Base-by-base conservation (phyloP, 108 stramenopile species). In the Cyclostephanos invisitatus region DNA sequence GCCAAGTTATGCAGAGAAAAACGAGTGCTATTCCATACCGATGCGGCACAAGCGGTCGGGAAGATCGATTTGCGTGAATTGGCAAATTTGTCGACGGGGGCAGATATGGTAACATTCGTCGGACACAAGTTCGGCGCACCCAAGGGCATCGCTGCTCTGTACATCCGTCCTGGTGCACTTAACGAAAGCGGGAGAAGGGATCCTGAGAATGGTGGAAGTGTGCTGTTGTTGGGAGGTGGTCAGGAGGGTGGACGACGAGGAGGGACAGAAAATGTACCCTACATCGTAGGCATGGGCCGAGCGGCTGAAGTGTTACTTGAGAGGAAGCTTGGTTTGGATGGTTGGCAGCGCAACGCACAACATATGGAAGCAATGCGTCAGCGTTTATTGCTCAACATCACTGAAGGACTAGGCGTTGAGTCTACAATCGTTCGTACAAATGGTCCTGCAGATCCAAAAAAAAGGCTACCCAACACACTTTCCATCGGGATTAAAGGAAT, bases 81-180 rank as follows among this genome's bases (percentile, higher is more conserved):
- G 40, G 74, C 75, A 6, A 84, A 84, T 53, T 58, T 64, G 8
- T 77, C 75, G 40, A n/a, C 59, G 21, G 77, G 86, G 35, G 92
- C 91, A 47, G 97, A 99, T 70, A 91, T 97, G 93, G 74, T 99
- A 7, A 96, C 96, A 9, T 53, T 99, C 28, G 98, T 98, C 10
- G 98, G 98, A 22, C 98, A 99, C 83, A 99, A 98, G 78, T 88
- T 97, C 62, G 98, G 98, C 25, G 98, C 96, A 11, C 97, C 98
- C 46, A 98, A 98, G 70, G 98, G 98, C 7, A 83, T 98, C 62
- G 97, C 91, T 1, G 96, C 95, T 7, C 84, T 99, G 49, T 97
- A 96, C 54, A 85, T 96, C 6, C 84, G 95, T 35, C 82, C 83
- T 0, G 76, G 75, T 12, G 88, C 81, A 67, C 62, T 89, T 10